These are phyloP conservation scores for Arctium minus DNA, from an alignment of 129 eudicot genomes.

Conservation along the genomic window DNA sequence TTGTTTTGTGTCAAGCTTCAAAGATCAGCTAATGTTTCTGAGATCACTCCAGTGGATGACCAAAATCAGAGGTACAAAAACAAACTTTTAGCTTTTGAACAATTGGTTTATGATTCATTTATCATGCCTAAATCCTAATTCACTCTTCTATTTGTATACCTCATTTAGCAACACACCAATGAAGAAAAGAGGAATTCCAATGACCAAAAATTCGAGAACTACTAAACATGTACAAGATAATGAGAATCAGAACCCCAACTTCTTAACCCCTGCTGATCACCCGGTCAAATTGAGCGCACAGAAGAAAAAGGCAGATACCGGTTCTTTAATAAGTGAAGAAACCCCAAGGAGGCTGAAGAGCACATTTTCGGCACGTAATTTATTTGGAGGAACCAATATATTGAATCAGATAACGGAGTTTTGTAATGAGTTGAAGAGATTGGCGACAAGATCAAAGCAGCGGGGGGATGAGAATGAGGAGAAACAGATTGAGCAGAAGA, in stretches of 20 bases:
- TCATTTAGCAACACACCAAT: slow-evolving; percentile 45
- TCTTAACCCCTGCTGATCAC: slow-evolving; percentile 35
- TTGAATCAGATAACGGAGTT: slow-evolving; percentile 58
- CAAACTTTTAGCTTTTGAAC: not conserved
- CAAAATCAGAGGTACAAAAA: slow-evolving; percentile 40
- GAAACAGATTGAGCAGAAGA: slow-evolving; percentile 2
- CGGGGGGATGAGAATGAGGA: slow-evolving; percentile 24
- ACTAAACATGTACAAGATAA: slow-evolving; percentile 36
- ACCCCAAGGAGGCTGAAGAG: slow-evolving; percentile 42
- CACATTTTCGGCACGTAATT: slow-evolving; percentile 57
- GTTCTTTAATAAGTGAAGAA: slow-evolving; percentile 13
- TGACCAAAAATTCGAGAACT: slow-evolving; percentile 14
- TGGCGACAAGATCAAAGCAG: slow-evolving; percentile 46
- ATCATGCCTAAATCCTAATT: not conserved
- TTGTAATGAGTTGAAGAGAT: slow-evolving; percentile 63
- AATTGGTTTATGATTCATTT: not conserved
- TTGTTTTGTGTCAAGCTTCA: slow-evolving; percentile 28
- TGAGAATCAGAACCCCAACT: slow-evolving; percentile 70
- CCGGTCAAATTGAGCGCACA: slow-evolving; percentile 51
- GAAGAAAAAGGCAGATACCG: slow-evolving; percentile 24
- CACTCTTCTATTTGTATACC: not conserved
- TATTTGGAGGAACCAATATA: slow-evolving; percentile 61
- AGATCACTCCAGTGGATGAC: slow-evolving; percentile 43
- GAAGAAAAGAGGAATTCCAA: slow-evolving; percentile 51
- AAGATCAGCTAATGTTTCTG: slow-evolving; percentile 47